These are phyloP conservation scores for Solanum lignicaule DNA, from an alignment of 257 asterid species.

Conservation along the genomic window DNA sequence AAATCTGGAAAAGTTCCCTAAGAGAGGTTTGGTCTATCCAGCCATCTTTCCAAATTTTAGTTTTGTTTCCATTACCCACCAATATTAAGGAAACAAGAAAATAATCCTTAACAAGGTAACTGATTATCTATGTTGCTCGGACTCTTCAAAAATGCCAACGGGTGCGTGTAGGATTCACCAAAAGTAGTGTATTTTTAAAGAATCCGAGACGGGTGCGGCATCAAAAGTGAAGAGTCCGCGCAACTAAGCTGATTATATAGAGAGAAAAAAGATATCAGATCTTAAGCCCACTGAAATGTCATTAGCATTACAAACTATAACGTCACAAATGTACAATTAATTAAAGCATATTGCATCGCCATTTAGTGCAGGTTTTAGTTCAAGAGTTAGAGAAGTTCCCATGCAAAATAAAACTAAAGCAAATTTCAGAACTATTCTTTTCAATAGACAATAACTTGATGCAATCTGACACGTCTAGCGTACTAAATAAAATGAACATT, in stretches of 20 bases:
- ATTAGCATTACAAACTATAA: background rate
- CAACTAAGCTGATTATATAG: too few species aligned
- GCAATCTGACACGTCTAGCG: background rate
- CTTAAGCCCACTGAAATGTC: background rate
- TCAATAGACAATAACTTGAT: background rate
- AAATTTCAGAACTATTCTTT: background rate
- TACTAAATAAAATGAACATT: background rate
- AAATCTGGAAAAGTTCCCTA: background rate
- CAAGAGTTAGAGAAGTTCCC: background rate
- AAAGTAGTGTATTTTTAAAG: too few species aligned
- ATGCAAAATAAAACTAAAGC: background rate
- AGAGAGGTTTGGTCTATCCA: background rate
- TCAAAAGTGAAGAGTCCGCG: too few species aligned
- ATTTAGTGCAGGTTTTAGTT: background rate
- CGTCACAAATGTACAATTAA: background rate
- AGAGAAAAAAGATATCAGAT: background rate
- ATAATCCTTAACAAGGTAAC: background rate
- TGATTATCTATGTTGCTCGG: too few species aligned
- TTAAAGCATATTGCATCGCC: background rate
- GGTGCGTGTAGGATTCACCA: too few species aligned
- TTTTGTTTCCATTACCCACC: background rate
- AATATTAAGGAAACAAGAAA: background rate
- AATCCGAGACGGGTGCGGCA: too few species aligned
- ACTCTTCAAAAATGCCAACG: too few species aligned
- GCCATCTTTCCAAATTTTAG: background rate